A percentile compares a stretch with the other conserved stretches of the same genome.
These are phyloP conservation scores for Pharnaceum exiguum DNA, from an alignment of 148 eudicot species.

Conservation along the genomic window DNA sequence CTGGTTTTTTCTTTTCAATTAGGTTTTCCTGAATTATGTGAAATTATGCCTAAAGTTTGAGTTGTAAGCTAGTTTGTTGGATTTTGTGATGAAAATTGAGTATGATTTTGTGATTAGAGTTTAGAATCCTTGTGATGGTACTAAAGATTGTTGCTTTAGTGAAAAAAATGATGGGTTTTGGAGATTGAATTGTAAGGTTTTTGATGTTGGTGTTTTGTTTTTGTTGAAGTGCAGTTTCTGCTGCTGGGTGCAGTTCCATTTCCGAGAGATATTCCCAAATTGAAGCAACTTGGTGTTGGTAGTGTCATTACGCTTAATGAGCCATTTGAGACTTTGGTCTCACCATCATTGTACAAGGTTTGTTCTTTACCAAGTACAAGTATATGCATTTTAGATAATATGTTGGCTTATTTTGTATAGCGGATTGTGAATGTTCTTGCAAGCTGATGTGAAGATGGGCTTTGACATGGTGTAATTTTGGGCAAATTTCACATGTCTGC, in stretches of 20 bases:
- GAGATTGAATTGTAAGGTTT: not conserved
- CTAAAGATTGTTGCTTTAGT: not conserved
- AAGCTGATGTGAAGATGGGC: no score
- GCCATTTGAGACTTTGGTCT: slow-evolving; percentile 76
- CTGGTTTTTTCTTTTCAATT: no score
- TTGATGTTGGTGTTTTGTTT: not conserved
- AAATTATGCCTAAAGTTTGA: no score
- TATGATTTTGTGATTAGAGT: no score
- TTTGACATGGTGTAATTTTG: no score
- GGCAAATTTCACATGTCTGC: no score
- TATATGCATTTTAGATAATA: not conserved
- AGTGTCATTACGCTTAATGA: slow-evolving; percentile 81
- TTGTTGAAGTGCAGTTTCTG: slow-evolving; percentile 39
- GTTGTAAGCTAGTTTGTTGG: no score
- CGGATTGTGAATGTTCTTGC: no score
- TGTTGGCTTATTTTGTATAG: no score
- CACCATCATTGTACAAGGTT: slow-evolving; percentile 56
- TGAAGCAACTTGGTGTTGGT: slow-evolving; percentile 73
- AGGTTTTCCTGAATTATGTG: no score
- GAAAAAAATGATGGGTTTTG: not conserved
- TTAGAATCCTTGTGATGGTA: not conserved
- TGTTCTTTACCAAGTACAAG: slow-evolving; percentile 15
- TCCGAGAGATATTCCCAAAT: slow-evolving; percentile 50
- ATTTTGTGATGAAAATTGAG: no score
- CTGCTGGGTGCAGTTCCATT: slow-evolving; percentile 78